Conservation (phyloP, 2,329 filamentous ascomycete genomes). For the Verticillium nubilum region DNA sequence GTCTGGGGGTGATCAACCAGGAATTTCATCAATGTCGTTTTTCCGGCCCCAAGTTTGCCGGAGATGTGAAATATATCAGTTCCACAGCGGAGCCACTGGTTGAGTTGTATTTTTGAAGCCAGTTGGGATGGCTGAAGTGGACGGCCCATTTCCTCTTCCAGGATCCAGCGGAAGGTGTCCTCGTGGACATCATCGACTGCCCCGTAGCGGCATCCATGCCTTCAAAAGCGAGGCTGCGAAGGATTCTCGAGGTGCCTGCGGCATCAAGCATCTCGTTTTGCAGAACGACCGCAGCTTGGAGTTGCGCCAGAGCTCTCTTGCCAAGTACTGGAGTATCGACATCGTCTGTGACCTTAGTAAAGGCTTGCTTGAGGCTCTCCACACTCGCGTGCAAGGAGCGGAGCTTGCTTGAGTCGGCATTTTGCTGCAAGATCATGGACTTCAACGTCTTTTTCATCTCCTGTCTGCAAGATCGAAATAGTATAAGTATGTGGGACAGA, state of each 20-base stretch:
- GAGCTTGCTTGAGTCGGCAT: neutral
- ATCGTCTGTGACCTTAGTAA: neutral
- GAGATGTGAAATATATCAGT: neutral
- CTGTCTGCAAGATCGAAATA: no score
- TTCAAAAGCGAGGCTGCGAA: slow-evolving; percentile 5
- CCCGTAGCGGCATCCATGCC: slow-evolving; percentile 8
- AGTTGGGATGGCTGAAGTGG: neutral
- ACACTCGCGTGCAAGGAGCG: no score
- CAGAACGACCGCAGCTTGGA: neutral
- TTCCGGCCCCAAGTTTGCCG: neutral
- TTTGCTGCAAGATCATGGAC: neutral
- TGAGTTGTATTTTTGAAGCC: neutral
- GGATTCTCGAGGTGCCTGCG: neutral
- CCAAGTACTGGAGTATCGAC: neutral
- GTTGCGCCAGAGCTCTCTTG: neutral
- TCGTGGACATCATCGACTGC: slow-evolving; percentile 6
- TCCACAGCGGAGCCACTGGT: neutral
- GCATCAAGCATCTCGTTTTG: neutral
- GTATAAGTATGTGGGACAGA: no score
- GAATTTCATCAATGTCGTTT: neutral
- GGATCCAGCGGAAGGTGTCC: slow-evolving; percentile 11
- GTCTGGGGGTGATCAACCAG: neutral
- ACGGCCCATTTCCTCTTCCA: neutral
- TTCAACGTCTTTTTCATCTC: neutral
- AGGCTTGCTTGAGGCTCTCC: neutral